A percentile compares a stretch with the other conserved stretches of the same genome.
phyloP scores from a whole-genome alignment of 257 asterid genomes.

The Oldenlandia corymbosa region DNA sequence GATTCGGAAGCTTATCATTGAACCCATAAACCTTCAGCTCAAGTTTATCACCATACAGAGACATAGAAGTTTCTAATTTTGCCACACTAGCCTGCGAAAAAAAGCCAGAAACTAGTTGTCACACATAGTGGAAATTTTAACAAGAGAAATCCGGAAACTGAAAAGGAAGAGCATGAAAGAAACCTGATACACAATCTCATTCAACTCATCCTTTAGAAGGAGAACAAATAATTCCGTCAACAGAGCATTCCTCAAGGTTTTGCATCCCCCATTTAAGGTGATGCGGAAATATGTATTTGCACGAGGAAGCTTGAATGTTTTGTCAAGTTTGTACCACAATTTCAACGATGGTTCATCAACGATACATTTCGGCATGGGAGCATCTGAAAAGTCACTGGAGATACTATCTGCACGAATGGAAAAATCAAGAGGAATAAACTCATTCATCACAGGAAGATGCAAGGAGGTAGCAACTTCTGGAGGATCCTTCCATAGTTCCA shows the following conservation, averaged over 20 bases:
- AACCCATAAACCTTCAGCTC: constrained; percentile 94
- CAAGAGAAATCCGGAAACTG: background rate
- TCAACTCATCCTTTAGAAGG: constrained; percentile 93
- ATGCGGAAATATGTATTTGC: constrained; percentile 93
- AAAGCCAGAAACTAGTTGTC: background rate
- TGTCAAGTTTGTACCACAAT: constrained; percentile 94
- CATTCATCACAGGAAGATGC: constrained; percentile 74
- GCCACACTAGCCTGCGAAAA: constrained; percentile 88
- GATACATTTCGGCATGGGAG: constrained; percentile 63
- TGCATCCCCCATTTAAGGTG: constrained; percentile 73
- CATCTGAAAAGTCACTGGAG: constrained; percentile 36
- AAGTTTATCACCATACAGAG: constrained; percentile 82
- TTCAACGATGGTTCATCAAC: constrained; percentile 71
- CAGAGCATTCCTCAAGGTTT: constrained; percentile 57
- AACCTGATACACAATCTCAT: constrained; percentile 96
- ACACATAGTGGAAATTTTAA: too few relatives aligned
- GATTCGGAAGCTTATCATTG: constrained; percentile 89
- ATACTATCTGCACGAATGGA: constrained; percentile 54
- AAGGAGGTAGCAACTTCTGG: constrained; percentile 54
- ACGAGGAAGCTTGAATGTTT: constrained; percentile 85
- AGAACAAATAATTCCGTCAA: constrained; percentile 74
- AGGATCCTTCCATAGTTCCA: constrained; percentile 82
- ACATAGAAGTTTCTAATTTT: constrained; percentile 82
- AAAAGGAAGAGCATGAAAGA: constrained; percentile 10
- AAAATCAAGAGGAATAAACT: constrained; percentile 86